A percentile compares a stretch with the other conserved stretches of the same genome.
phyloP scores from a whole-genome alignment of 192 early-diverging fungal genomes.

The Dimargaris cristalligena region DNA sequence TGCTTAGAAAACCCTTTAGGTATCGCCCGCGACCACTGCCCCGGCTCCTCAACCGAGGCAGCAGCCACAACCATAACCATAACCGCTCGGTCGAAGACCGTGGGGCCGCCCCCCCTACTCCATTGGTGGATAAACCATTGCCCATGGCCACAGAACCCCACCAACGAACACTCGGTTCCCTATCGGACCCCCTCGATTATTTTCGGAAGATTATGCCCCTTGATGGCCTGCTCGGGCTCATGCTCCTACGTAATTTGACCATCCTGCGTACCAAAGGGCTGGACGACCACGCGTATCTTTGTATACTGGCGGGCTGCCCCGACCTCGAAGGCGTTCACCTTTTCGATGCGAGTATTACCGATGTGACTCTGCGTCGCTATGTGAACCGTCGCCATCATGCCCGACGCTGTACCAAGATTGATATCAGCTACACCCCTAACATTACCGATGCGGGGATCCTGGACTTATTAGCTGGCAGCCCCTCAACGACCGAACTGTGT shows the following conservation, averaged over 20 bases:
- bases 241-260: neutral
- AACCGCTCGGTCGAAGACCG: too few relatives aligned
- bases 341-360: constrained; percentile 1
- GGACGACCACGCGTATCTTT: neutral
- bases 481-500: neutral
- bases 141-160: too few relatives aligned
- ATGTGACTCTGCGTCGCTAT: neutral
- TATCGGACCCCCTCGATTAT: neutral
- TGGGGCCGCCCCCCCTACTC: too few relatives aligned
- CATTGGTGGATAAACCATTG: too few relatives aligned
- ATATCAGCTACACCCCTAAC: neutral
- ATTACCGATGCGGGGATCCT: neutral
- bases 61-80: too few relatives aligned
- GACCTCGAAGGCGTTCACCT: neutral
- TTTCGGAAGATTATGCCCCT: constrained; percentile 4
- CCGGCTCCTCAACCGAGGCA: too few relatives aligned
- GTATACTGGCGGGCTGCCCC: neutral
- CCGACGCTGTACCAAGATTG: neutral
- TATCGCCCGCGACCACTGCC: too few relatives aligned
- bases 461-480: neutral
- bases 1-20: too few relatives aligned
- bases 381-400: neutral
- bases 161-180: too few relatives aligned
- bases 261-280: neutral
- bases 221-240: neutral